Evolutionary conservation across 345 rosid species (phyloP), one percentile per base, ranked within the genome.

Genomic region (Anastatica hierochuntica): DNA sequence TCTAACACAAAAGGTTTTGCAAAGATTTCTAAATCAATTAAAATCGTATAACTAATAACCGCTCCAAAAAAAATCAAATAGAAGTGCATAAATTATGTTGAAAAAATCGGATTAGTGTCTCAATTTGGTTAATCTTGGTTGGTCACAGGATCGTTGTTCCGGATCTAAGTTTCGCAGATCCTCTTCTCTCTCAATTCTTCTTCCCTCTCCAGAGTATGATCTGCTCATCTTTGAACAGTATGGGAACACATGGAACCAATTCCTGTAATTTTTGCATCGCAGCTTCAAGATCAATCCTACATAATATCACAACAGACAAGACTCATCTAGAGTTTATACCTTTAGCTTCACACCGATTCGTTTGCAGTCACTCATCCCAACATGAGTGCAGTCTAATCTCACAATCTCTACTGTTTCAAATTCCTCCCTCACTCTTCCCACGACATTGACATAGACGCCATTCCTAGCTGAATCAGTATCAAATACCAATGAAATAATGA

Each of bases 221-320:
- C 66, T 90, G 96, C 56, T 82, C 95, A 36, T 80, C 96, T 83
- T 80, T 87, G 56, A 90, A 80, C 67, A 87, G 51, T 59, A 90
- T 77, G 7, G 96, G 98, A 49, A 80, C 67, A 40, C 87, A 84
- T 13, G 92, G 96, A 17, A 86, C 90, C 80, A 83, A 66, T 76
- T 81, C 95, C 96, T 86, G 77, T 72, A 73, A 51, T 23, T 58
- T 19, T 37, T 9, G 9, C 0, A 19, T 10, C 24, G 31, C 41
- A 48, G 5, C 56, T 29, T 42, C 38, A n/a, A 29, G 37, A 24
- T 10, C n/a, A 58, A 57, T 34, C 48, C 1, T 5, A 8, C 5
- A 19, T 7, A 50, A 66, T 45, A 49, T 19, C 16, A 29, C 39
- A 26, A 29, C 46, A 24, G 3, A 62, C n/a, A 17, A 43, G 16